phyloP scores from a whole-genome alignment of 176 grass and related monocot species.

The Avena atlantica region DNA sequence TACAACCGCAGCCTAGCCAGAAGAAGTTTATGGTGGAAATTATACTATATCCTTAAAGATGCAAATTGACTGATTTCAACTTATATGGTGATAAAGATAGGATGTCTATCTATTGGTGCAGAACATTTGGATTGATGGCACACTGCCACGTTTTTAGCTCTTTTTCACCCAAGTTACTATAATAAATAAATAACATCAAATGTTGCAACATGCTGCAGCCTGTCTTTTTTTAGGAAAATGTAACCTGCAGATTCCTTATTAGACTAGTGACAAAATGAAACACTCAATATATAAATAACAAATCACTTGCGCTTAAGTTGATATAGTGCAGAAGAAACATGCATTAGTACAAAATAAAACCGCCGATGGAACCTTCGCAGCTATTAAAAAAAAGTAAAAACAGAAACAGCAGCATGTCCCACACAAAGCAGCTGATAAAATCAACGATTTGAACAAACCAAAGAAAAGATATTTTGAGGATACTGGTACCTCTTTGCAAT shows the following conservation, averaged over 20 bases:
- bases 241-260: background rate
- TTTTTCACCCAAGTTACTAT: background rate
- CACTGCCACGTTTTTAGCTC: background rate
- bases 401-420: slow-evolving; percentile 15
- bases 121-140: background rate
- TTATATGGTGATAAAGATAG: background rate
- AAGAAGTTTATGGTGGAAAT: background rate
- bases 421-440: slow-evolving; percentile 22
- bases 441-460: background rate
- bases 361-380: background rate
- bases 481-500: slow-evolving; percentile 76
- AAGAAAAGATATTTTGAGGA: slow-evolving; percentile 20
- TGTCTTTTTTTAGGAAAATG: background rate
- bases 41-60: background rate
- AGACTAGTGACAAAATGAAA: slow-evolving; percentile 16
- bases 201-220: background rate
- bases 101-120: background rate
- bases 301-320: background rate
- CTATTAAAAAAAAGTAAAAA: background rate
- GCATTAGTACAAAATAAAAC: background rate
- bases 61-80: background rate
- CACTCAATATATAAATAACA: background rate
- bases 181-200: background rate
- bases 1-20: background rate
- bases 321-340: background rate